These are phyloP conservation scores for Xanthoparmelia taractica DNA, from an alignment of 495 filamentous ascomycete genomes.

Conservation along the genomic window DNA sequence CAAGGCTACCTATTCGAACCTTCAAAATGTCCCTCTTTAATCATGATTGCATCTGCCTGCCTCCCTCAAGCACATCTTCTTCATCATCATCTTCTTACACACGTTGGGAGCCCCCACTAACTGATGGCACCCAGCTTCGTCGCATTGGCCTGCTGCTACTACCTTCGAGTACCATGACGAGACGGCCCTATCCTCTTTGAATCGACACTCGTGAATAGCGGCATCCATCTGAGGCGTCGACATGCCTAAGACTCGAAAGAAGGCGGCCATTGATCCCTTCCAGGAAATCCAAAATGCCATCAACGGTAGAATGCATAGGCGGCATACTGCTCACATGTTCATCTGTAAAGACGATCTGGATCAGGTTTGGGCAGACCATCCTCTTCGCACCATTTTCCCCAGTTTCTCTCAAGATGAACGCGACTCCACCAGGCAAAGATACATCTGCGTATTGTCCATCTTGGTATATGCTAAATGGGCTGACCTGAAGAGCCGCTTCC, in stretches of 20 bases:
- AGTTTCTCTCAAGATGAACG: not conserved
- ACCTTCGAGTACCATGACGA: not conserved
- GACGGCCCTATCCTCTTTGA: not conserved
- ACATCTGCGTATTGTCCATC: slow-evolving; percentile 9
- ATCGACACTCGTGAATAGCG: not conserved
- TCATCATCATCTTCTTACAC: too few relatives aligned
- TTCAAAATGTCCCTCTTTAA: not conserved
- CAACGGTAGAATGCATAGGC: not conserved
- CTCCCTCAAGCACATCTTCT: too few relatives aligned
- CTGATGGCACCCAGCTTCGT: not conserved
- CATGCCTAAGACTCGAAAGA: not conserved
- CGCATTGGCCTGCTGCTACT: not conserved
- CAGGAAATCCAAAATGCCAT: slow-evolving; percentile 1
- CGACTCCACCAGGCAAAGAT: not conserved
- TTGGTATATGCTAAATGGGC: slow-evolving; percentile 13
- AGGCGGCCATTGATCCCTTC: not conserved
- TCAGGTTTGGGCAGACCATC: not conserved
- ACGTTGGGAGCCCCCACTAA: not conserved
- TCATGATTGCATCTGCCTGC: not conserved
- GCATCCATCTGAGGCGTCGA: not conserved
- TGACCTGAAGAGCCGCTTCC: slow-evolving; percentile 12
- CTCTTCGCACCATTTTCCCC: not conserved
- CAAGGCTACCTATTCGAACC: too few relatives aligned
- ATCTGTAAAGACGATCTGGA: slow-evolving; percentile 11
- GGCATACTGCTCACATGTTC: not conserved